Base-by-base conservation (phyloP, 2,329 filamentous ascomycete genomes). In the Penicillium sp. region DNA sequence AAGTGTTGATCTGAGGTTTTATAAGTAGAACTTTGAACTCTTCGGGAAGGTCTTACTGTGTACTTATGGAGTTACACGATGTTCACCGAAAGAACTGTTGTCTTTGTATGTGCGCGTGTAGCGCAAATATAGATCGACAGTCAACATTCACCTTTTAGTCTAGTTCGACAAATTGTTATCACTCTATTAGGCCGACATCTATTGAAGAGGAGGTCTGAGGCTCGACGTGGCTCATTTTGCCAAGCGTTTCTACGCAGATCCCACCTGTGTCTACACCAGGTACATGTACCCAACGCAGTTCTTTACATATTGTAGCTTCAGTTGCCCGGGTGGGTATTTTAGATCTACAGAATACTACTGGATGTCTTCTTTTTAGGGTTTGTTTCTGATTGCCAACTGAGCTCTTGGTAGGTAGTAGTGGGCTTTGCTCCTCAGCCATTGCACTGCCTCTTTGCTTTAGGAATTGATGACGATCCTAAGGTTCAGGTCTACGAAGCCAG, bases 191-290 rank as follows among this genome's bases (percentile, higher is more conserved):
- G 29, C 48, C 26, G 48, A 50, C 18, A 40, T n/a, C 24, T 50
- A 20, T 31, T 9, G 20, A 42, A 42, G 38, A 43, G 16, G 37
- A 50, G 48, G 37, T 50, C 37, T 42, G 32, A 20, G 20, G 38
- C 16, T 43, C 29, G 48, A 50, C 38, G 48, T 50, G 48, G 48
- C 48, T 34, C 20, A n/a, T 34, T 50, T 43, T 26, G 48, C 48
- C 48, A 50, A 50, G 48, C 24, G 10, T 13, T 43, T 29, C 5
- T 42, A 14, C 31, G 47, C 6, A 13, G 48, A 43, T 50, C 48
- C 16, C n/a, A 8, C 37, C 38, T 49, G 20, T n/a, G 7, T 6
- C 20, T 24, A 11, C 38, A 16, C 31, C 35, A 42, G 26, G 8
- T 10, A 4, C 8, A 29, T 9, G 37, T 50, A 50, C 26, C 46